These are phyloP conservation scores for Eragrostis nindensis DNA, from an alignment of 176 grass and related monocot genomes.

Conservation along the genomic window DNA sequence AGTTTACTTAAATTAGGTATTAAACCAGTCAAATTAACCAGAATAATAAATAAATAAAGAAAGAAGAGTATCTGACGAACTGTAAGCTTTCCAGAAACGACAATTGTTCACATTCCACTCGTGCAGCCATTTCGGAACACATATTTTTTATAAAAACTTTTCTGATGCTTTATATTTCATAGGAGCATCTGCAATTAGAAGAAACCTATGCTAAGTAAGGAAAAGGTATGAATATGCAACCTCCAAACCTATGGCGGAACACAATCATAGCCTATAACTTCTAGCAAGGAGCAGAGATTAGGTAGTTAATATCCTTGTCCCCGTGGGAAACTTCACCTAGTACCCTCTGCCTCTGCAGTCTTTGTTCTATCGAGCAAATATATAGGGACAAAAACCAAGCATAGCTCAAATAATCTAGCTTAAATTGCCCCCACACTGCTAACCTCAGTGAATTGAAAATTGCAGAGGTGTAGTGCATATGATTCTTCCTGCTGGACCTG, in stretches of 20 bases:
- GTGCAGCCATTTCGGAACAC: slow-evolving; percentile 39
- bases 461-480: slow-evolving; percentile 56
- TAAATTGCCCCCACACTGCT: slow-evolving; percentile 35
- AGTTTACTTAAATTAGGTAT: background rate
- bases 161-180: slow-evolving; percentile 34
- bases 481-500: slow-evolving; percentile 61
- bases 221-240: slow-evolving; percentile 43
- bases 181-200: slow-evolving; percentile 33
- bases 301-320: slow-evolving; percentile 42
- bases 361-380: slow-evolving; percentile 26
- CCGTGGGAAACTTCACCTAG: slow-evolving; percentile 35
- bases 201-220: slow-evolving; percentile 42
- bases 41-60: too few relatives aligned
- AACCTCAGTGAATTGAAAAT: slow-evolving; percentile 55
- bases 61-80: slow-evolving; percentile 6
- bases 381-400: slow-evolving; percentile 57
- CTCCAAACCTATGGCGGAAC: slow-evolving; percentile 39
- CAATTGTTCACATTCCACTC: slow-evolving; percentile 43
- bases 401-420: slow-evolving; percentile 47
- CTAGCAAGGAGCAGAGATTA: slow-evolving; percentile 39
- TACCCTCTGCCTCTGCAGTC: background rate
- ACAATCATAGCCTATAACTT: slow-evolving; percentile 59
- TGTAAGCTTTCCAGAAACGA: slow-evolving; percentile 16
- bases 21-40: too few relatives aligned
- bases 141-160: slow-evolving; percentile 16